Base-by-base conservation (phyloP, 306 rosid genomes). In the Fragaria iinumae region DNA sequence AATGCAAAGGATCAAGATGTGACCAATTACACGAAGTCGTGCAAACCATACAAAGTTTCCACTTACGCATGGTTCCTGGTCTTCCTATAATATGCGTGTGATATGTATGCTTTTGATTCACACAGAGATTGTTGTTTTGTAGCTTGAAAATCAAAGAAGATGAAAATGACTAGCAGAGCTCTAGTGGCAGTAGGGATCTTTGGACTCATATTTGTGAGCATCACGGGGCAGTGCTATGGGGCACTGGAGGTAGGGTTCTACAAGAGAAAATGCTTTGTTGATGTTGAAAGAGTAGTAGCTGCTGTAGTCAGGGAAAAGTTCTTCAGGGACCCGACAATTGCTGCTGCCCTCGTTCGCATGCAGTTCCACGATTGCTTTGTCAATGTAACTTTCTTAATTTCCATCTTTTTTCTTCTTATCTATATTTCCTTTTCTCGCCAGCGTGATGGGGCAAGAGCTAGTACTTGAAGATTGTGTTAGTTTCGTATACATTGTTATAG, bases 321-420 rank as follows among this genome's bases (percentile, higher is more conserved):
- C 36, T 0, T 0, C 1, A 52, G 0, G 14, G 83, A 80, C 49
- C 73, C 13, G 1, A 80, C 76, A 4, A 53, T 80, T 11, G 83
- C 60, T 0, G 56, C 89, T 1, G 87, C 87, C 21, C 89, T 86
- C 17, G 66, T 83, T 47, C 87, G 89, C 43, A 53, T 83, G 78
- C 85, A 80, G 23, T 86, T 86, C 62, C 89, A 86, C 1, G 89
- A 86, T 62, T 86, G 89, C 77, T 86, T 86, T 53, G 85, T 86
- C 25, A 50, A 63, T 67, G 87, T 86, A 27, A 49, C 47, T 11
- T 45, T 12, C 43, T 14, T 18, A 14, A 9, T 34, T 66, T 47
- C 27, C 6, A 13, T 38, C 5, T 25, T 45, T 17, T 66, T 14
- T 45, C 8, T 11, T 34, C 32, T 25, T 60, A 0, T 60, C 17